phyloP scores from a whole-genome alignment of 192 early-diverging fungal genomes.

The Entomortierella beljakovae region DNA sequence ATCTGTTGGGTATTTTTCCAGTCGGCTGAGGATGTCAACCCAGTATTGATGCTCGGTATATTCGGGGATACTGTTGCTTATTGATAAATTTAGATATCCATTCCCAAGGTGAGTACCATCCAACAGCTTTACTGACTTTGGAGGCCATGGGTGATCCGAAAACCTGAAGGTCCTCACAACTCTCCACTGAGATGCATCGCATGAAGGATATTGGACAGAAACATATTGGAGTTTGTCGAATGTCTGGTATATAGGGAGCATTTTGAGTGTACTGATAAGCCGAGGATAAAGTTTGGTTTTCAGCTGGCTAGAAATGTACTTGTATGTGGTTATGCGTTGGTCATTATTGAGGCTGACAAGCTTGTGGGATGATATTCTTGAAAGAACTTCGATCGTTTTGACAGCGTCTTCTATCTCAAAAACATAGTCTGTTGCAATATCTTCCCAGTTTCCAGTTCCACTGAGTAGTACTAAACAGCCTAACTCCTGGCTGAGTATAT shows the following conservation, averaged over 20 bases:
- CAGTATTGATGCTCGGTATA: conserved; percentile 22
- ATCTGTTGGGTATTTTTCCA: background rate
- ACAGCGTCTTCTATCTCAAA: conserved; percentile 3
- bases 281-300: background rate
- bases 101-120: conserved; percentile 6
- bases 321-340: background rate
- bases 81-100: background rate
- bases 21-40: background rate
- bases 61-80: background rate
- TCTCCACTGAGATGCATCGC: background rate
- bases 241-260: conserved; percentile 10
- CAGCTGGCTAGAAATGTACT: conserved; percentile 10
- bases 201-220: background rate
- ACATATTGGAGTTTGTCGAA: background rate
- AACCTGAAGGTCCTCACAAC: background rate
- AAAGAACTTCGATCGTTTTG: background rate
- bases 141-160: conserved; percentile 11
- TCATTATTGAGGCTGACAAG: background rate
- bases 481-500: conserved; percentile 1
- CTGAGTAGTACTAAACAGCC: background rate
- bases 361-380: background rate
- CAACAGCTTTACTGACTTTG: conserved; percentile 1
- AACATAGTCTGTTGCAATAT: background rate
- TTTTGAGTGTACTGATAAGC: background rate
- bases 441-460: background rate